These are phyloP conservation scores for Aspergillus sparsus DNA, from an alignment of 495 filamentous ascomycete species.

Conservation along the genomic window DNA sequence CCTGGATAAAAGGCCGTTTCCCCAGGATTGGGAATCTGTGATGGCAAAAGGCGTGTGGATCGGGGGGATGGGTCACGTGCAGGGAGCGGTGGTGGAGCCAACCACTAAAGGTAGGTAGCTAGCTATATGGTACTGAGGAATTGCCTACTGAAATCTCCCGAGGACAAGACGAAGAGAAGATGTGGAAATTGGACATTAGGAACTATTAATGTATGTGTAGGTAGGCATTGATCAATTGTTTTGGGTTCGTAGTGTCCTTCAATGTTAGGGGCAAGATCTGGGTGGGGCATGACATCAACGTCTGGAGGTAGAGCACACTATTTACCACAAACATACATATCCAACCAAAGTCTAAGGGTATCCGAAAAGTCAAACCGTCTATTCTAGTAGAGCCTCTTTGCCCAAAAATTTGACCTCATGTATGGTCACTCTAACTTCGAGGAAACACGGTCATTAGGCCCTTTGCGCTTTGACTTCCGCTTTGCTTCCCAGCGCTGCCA, in stretches of 20 bases:
- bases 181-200: too few species aligned
- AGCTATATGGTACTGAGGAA: neutral
- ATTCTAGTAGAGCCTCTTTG: neutral
- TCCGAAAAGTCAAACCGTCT: conserved; percentile 9
- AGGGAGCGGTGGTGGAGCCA: neutral
- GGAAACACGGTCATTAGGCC: conserved; percentile 23
- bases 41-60: neutral
- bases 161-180: neutral
- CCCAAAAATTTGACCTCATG: neutral
- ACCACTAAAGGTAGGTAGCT: too few species aligned
- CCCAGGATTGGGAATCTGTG: conserved; percentile 1
- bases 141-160: neutral
- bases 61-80: neutral
- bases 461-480: conserved; percentile 39
- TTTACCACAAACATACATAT: neutral
- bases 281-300: too few species aligned
- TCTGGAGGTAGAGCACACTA: neutral
- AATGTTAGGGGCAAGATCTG: too few species aligned
- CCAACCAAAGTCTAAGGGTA: conserved; percentile 3
- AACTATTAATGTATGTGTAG: too few species aligned
- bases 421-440: conserved; percentile 35
- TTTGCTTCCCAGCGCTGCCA: conserved; percentile 87
- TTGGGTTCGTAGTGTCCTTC: too few species aligned
- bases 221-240: too few species aligned
- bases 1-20: neutral